phyloP scores from a whole-genome alignment of 75 land plant species.

The Ceratopteris richardii region DNA sequence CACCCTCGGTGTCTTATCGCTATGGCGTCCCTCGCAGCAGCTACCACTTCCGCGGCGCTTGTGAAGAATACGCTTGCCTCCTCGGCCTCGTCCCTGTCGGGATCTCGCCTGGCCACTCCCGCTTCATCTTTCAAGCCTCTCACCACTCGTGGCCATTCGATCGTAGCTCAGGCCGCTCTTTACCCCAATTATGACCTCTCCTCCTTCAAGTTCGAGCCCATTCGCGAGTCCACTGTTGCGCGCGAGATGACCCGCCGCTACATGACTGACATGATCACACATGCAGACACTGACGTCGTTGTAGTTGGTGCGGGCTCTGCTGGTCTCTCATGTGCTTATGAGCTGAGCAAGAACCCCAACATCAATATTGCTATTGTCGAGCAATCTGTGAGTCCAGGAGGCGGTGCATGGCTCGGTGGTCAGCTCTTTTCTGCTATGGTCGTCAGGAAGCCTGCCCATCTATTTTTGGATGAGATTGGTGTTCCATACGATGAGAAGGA shows the following conservation, averaged over 20 bases:
- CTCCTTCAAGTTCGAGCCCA: constrained; percentile 31
- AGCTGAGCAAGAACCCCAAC: constrained; percentile 14
- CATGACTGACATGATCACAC: constrained; percentile 42
- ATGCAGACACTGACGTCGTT: constrained; percentile 35
- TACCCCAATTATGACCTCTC: constrained; percentile 27
- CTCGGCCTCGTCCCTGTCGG: too few relatives aligned
- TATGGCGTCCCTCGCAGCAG: too few relatives aligned
- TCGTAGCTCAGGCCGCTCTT: background rate
- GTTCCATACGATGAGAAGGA: constrained; percentile 33
- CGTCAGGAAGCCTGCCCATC: constrained; percentile 28
- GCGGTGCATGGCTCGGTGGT: constrained; percentile 35
- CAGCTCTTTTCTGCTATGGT: constrained; percentile 39
- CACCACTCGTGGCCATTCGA: too few relatives aligned
- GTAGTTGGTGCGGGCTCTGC: constrained; percentile 33
- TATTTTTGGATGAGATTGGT: constrained; percentile 28
- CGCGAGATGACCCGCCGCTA: constrained; percentile 37
- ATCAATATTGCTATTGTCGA: constrained; percentile 21
- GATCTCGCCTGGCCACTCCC: too few relatives aligned
- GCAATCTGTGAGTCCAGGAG: constrained; percentile 40
- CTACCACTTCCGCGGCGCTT: too few relatives aligned
- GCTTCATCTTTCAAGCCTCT: too few relatives aligned
- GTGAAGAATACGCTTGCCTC: too few relatives aligned
- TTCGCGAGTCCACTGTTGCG: constrained; percentile 35
- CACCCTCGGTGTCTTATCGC: too few relatives aligned
- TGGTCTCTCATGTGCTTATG: constrained; percentile 27